These are phyloP conservation scores for Stachybotrys echinatus DNA, from an alignment of 2,329 filamentous ascomycete genomes.

Conservation along the genomic window DNA sequence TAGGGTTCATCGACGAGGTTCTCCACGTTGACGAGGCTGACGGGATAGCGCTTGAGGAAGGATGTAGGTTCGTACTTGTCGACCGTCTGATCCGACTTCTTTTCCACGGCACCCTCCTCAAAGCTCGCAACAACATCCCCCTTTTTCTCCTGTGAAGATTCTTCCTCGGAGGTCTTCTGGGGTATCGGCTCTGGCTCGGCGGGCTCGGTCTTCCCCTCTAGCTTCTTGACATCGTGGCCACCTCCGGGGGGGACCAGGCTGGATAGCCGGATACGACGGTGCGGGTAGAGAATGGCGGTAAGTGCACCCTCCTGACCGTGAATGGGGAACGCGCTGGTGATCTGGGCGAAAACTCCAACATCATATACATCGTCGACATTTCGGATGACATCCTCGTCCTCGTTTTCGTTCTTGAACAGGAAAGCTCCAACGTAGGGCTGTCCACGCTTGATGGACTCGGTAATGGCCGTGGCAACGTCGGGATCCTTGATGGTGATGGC, in stretches of 20 bases:
- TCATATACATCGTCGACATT: conserved; percentile 89
- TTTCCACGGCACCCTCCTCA: conserved; percentile 70
- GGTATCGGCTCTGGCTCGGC: conserved; percentile 55
- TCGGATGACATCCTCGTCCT: conserved; percentile 90
- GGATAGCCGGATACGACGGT: conserved; percentile 88
- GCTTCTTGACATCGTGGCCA: conserved; percentile 44
- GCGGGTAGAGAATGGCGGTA: conserved; percentile 92
- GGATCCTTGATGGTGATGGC: conserved; percentile 94
- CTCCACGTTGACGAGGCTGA: conserved; percentile 92
- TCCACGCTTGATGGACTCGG: conserved; percentile 93
- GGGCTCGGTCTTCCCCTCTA: conserved; percentile 42
- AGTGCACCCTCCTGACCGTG: conserved; percentile 79
- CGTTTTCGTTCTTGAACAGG: conserved; percentile 91
- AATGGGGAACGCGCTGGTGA: conserved; percentile 92
- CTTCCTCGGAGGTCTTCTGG: conserved; percentile 47
- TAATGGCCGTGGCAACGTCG: conserved; percentile 84
- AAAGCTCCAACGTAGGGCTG: conserved; percentile 98
- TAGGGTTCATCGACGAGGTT: conserved; percentile 85
- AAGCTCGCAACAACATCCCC: conserved; percentile 97
- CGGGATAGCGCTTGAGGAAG: conserved; percentile 85
- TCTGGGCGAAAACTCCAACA: conserved; percentile 94
- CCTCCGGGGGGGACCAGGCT: conserved; percentile 66
- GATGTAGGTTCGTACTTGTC: conserved; percentile 79
- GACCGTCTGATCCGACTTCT: conserved; percentile 43
- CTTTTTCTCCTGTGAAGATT: conserved; percentile 60